Evolutionary conservation across 139 green algal species (phyloP).

Genomic region (Closterium sp.): DNA sequence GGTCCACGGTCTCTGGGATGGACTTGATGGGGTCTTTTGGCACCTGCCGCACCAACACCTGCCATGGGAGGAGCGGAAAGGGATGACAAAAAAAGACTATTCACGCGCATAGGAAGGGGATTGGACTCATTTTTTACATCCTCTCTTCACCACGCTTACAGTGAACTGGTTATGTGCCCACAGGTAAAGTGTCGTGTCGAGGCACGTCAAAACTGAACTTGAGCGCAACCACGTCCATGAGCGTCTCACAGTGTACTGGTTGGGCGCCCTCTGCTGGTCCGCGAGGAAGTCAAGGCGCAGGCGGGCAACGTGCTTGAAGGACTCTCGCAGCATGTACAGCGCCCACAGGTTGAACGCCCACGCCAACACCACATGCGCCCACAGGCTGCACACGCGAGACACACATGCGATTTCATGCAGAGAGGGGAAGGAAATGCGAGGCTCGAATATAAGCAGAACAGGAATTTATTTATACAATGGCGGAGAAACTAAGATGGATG

Average conservation of each 20-base stretch:
- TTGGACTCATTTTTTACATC: background rate
- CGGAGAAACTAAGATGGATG: no score
- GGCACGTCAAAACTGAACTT: background rate
- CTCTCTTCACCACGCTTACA: no score
- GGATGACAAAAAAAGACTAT: background rate
- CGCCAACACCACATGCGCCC: conserved; percentile 33
- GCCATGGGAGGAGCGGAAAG: background rate
- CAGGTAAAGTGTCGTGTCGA: background rate
- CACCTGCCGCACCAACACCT: conserved; percentile 45
- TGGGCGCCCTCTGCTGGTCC: conserved; percentile 17
- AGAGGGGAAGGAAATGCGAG: background rate
- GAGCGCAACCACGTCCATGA: background rate
- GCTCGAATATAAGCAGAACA: no score
- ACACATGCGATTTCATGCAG: background rate
- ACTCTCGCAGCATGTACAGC: conserved; percentile 17
- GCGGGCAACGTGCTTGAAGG: conserved; percentile 18
- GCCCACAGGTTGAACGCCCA: conserved; percentile 36
- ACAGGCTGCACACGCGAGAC: conserved; percentile 10
- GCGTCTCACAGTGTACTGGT: conserved; percentile 43
- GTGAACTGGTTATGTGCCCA: no score
- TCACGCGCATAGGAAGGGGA: background rate
- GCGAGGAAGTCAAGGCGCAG: conserved; percentile 42
- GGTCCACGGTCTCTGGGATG: conserved; percentile 20
- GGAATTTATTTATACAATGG: no score
- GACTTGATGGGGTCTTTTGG: conserved; percentile 24